phyloP scores from a whole-genome alignment of 331 rosid species.

The Pyracantha coccinea region DNA sequence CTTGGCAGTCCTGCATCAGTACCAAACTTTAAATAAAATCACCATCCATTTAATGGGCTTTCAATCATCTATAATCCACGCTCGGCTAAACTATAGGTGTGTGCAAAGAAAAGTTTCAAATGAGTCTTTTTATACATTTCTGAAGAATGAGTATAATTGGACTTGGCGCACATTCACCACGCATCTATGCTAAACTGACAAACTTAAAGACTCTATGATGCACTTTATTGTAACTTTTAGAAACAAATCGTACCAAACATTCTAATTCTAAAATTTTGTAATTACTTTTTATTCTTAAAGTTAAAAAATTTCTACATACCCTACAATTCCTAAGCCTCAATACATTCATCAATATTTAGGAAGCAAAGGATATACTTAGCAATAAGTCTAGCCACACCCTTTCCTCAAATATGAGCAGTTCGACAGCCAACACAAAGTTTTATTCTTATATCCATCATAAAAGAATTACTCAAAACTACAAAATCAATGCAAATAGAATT shows the following conservation, averaged over 20 bases:
- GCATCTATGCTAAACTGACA: not conserved
- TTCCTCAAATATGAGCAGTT: not conserved
- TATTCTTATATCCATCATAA: not conserved
- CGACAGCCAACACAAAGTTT: not conserved
- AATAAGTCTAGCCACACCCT: not conserved
- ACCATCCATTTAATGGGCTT: constrained; percentile 11
- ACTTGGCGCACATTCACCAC: not conserved
- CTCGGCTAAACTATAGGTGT: not conserved
- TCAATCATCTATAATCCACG: constrained; percentile 8
- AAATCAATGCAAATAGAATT: not conserved
- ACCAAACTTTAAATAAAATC: constrained; percentile 17
- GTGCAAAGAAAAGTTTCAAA: not conserved
- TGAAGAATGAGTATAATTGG: not conserved
- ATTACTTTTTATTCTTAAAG: not conserved
- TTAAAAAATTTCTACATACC: not conserved
- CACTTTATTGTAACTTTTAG: not conserved
- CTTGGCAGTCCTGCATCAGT: constrained; percentile 48
- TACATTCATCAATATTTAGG: not conserved
- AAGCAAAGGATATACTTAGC: not conserved
- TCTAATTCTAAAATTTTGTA: not conserved
- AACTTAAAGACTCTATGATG: not conserved
- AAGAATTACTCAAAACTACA: not conserved
- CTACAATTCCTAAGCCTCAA: not conserved
- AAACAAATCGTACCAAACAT: not conserved
- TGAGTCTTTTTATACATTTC: not conserved